Conservation (phyloP, 768 basidiomycete genomes). For the Lepiota venenata region DNA sequence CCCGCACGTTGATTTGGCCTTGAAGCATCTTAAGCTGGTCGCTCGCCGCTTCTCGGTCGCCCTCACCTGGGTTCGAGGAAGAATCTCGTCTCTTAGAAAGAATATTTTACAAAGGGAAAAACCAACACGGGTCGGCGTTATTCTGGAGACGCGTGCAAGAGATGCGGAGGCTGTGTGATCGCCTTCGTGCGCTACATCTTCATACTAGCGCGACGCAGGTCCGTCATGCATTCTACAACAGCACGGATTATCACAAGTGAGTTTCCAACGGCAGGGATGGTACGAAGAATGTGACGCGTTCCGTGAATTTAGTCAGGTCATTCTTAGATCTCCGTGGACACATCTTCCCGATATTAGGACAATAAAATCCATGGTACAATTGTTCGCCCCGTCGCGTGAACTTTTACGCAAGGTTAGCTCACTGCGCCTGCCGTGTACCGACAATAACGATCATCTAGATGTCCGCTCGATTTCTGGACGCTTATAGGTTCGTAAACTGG, state of each 20-base stretch:
- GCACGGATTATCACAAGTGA: slow-evolving; percentile 33
- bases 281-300: not conserved
- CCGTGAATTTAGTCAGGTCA: slow-evolving; percentile 38
- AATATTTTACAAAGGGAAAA: slow-evolving; percentile 77
- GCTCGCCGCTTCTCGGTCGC: slow-evolving; percentile 50
- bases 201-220: slow-evolving; percentile 31
- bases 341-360: slow-evolving; percentile 42
- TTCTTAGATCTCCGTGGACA: slow-evolving; percentile 62
- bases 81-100: slow-evolving; percentile 62
- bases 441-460: slow-evolving; percentile 16
- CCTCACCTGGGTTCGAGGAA: slow-evolving; percentile 36
- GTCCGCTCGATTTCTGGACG: slow-evolving; percentile 27
- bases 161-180: slow-evolving; percentile 48
- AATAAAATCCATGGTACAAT: slow-evolving; percentile 27
- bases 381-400: slow-evolving; percentile 20
- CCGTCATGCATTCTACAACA: slow-evolving; percentile 51
- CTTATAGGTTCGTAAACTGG: slow-evolving; percentile 46
- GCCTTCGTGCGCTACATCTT: slow-evolving; percentile 30
- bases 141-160: slow-evolving; percentile 71
- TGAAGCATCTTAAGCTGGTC: slow-evolving; percentile 57
- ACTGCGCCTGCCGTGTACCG: too few relatives aligned
- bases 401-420: not conserved
- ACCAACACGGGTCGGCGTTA: slow-evolving; percentile 66
- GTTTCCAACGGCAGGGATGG: slow-evolving; percentile 5
- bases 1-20: slow-evolving; percentile 44